Evolutionary conservation across 768 basidiomycete species (phyloP).

Genomic region (Tricholoma terreum): DNA sequence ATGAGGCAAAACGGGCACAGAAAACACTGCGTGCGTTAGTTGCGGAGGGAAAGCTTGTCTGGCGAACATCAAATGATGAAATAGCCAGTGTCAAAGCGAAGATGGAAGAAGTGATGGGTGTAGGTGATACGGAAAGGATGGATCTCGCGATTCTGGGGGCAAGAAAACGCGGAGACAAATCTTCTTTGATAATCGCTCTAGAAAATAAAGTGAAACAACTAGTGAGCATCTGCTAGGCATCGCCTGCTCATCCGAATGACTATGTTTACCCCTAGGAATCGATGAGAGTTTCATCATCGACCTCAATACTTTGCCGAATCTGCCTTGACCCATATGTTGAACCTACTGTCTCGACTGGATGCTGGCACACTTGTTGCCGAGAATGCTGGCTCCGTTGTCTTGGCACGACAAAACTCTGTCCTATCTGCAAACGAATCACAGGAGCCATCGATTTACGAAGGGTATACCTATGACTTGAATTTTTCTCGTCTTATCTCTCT

Average conservation of each 20-base stretch:
- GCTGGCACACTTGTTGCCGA: constrained; percentile 84
- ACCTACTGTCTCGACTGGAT: constrained; percentile 78
- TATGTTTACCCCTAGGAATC: constrained; percentile 38
- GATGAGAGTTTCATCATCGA: constrained; percentile 36
- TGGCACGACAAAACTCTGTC: constrained; percentile 77
- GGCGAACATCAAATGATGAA: constrained; percentile 18
- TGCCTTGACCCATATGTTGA: constrained; percentile 77
- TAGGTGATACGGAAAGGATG: constrained; percentile 43
- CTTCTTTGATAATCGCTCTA: constrained; percentile 50
- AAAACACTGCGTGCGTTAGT: constrained; percentile 50
- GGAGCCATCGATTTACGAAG: constrained; percentile 70
- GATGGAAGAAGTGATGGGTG: constrained; percentile 37
- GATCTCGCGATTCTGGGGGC: constrained; percentile 51
- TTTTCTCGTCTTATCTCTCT: constrained; percentile 4
- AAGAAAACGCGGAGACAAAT: constrained; percentile 44
- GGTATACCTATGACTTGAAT: constrained; percentile 56
- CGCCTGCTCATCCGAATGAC: not conserved
- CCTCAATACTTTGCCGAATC: constrained; percentile 62
- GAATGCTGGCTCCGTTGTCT: constrained; percentile 85
- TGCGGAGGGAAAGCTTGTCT: constrained; percentile 45
- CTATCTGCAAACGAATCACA: constrained; percentile 86
- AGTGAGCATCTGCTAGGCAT: constrained; percentile 31
- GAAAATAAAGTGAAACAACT: constrained; percentile 59
- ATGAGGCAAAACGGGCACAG: constrained; percentile 28
- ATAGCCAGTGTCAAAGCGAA: constrained; percentile 26